Conservation (phyloP, 202 grass and related monocot species). For the Elaeis oleifera region DNA sequence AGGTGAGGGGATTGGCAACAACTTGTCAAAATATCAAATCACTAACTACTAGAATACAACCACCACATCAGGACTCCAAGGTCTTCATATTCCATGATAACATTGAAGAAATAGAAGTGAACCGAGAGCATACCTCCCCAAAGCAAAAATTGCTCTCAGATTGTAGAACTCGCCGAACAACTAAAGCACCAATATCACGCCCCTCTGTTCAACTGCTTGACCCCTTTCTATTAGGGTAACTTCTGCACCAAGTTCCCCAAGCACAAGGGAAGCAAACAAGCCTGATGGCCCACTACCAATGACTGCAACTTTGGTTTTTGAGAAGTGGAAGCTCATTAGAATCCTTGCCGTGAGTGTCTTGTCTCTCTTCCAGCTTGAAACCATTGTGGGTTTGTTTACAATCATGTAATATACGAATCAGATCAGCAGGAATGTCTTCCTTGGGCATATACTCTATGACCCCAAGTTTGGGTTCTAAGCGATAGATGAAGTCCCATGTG, state of each 20-base stretch:
- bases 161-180: conserved; percentile 69
- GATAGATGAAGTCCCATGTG: conserved; percentile 93
- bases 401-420: conserved; percentile 51
- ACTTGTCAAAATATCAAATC: too few relatives aligned
- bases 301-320: conserved; percentile 67
- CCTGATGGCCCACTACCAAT: conserved; percentile 87
- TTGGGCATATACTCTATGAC: conserved; percentile 60
- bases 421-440: conserved; percentile 42
- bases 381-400: conserved; percentile 17
- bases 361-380: conserved; percentile 16
- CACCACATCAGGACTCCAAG: not conserved
- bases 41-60: too few relatives aligned
- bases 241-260: conserved; percentile 79
- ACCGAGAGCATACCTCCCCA: conserved; percentile 68
- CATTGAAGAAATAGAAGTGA: conserved; percentile 21
- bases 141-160: conserved; percentile 96
- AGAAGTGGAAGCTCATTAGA: conserved; percentile 9
- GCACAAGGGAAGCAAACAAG: conserved; percentile 83
- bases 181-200: conserved; percentile 89
- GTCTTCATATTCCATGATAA: conserved; percentile 4
- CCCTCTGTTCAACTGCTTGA: conserved; percentile 87
- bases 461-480: conserved; percentile 76
- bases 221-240: conserved; percentile 95
- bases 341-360: conserved; percentile 19
- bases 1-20: too few relatives aligned